phyloP scores from a whole-genome alignment of 768 basidiomycete species.

The Holtermanniella nyarrowii region DNA sequence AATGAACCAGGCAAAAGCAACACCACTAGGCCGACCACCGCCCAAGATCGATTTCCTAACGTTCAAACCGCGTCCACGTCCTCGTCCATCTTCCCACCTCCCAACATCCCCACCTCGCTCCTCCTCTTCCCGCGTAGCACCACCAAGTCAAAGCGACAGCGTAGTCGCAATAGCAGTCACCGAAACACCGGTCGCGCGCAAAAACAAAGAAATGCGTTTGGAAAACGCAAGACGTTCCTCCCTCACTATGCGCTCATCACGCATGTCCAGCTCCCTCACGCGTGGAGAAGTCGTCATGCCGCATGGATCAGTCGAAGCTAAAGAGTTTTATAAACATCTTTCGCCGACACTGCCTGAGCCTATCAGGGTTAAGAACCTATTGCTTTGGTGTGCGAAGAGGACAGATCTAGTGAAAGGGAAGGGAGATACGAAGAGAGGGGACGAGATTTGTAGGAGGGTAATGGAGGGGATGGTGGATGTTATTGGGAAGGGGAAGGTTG shows the following conservation, averaged over 20 bases:
- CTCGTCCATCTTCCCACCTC: slow-evolving; percentile 2
- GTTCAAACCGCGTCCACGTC: slow-evolving; percentile 19
- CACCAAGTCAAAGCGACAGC: slow-evolving; percentile 19
- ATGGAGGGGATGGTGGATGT: slow-evolving; percentile 32
- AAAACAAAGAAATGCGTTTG: slow-evolving; percentile 32
- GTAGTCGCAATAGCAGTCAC: slow-evolving; percentile 30
- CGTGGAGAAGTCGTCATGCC: slow-evolving; percentile 38
- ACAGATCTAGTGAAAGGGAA: slow-evolving; percentile 21
- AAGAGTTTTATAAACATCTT: slow-evolving; percentile 35
- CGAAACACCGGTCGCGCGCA: slow-evolving; percentile 37
- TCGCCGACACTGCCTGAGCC: slow-evolving; percentile 30
- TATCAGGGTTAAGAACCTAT: slow-evolving; percentile 30
- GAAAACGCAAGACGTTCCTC: slow-evolving; percentile 28
- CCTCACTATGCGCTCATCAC: slow-evolving; percentile 29
- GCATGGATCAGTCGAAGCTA: slow-evolving; percentile 25
- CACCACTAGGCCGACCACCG: not conserved
- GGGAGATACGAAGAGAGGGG: slow-evolving; percentile 27
- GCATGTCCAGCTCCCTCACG: slow-evolving; percentile 34
- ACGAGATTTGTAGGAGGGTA: slow-evolving; percentile 30
- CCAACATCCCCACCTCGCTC: not conserved
- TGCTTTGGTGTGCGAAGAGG: slow-evolving; percentile 34
- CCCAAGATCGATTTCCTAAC: slow-evolving; percentile 12
- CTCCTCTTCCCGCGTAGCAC: slow-evolving; percentile 14
- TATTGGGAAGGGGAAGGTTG: slow-evolving; percentile 28
- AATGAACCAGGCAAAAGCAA: slow-evolving; percentile 1